Evolutionary conservation across 306 rosid genomes (phyloP), one percentile per base, ranked within the genome.

Genomic region (Dalbergia cultrata): DNA sequence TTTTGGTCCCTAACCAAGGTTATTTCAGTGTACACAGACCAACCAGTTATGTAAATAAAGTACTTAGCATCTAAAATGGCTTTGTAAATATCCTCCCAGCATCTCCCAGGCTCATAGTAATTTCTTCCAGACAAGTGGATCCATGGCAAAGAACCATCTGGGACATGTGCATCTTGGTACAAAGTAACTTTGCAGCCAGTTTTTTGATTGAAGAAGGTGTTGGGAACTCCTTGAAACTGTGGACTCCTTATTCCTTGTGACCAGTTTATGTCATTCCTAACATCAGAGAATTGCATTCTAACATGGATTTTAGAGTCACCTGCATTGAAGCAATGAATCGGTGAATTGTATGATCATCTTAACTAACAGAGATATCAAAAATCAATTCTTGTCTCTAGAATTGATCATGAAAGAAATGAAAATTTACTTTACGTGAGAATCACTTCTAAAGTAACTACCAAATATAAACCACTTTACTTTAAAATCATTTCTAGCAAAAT

Each of bases 81-180:
- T 17, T 86, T 82, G 72, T 84, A 91, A 22, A 91, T 85, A 66
- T 93, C 99, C 81, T 91, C 92, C 99, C 99, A 95, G 13, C 99
- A 95, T 84, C 84, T 88, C 5, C 57, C 44, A 44, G 65, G 71
- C 50, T 80, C 60, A 64, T 80, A 86, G 13, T 12, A 2, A 47
- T 58, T 63, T 31, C 79, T 79, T 8, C 65, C 76, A 5, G 85
- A 53, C 18, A 80, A 14, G 5, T 8, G 4, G 9, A 87, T 81
- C 31, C 1, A 0, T 2, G 87, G 86, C 3, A 21, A 6, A 53
- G 61, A 85, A 54, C 74, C 76, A 34, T 76, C 70, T 2, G 58
- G 19, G 47, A 89, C 86, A 78, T 95, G 94, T 1, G 93, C 94
- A 86, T 95, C 99, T 80, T 93, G 99, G 86, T 95, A 95, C 18